phyloP scores from a whole-genome alignment of 441 rosid species.

The Omphalea diandra region DNA sequence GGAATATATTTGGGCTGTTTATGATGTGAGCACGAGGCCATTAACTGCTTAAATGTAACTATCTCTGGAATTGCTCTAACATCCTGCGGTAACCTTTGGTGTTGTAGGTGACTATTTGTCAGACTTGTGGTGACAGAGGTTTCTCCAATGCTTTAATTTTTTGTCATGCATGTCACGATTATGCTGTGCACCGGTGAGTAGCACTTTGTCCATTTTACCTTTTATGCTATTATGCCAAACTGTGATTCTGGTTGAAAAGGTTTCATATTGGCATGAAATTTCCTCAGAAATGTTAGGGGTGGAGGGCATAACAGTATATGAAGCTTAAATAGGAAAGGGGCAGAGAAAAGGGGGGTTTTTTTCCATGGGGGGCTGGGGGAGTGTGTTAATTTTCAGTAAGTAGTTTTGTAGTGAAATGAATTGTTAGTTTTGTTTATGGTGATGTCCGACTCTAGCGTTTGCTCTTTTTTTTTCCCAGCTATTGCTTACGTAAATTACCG shows the following conservation, averaged over 20 bases:
- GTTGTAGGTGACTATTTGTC: conserved; percentile 51
- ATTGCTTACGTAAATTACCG: conserved; percentile 52
- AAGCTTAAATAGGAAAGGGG: no score
- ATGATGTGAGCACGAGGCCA: neutral
- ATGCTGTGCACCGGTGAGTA: conserved; percentile 55
- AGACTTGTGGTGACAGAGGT: conserved; percentile 55
- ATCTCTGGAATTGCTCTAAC: neutral
- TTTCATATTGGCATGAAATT: neutral
- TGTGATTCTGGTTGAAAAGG: neutral
- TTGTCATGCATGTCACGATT: conserved; percentile 42
- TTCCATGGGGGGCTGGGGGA: no score
- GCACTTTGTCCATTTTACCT: neutral
- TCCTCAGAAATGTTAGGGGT: neutral
- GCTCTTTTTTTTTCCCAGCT: conserved; percentile 11
- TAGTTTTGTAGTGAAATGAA: neutral
- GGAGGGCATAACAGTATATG: neutral
- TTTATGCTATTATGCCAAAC: neutral
- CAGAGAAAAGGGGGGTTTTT: no score
- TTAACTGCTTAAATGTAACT: neutral
- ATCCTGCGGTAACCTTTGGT: conserved; percentile 4
- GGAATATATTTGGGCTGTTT: neutral
- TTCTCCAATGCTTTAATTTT: conserved; percentile 39
- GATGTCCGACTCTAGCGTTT: conserved; percentile 1
- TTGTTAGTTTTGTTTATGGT: neutral
- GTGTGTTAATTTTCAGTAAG: neutral